These are phyloP conservation scores for Sarocladiaceae sp. DNA, from an alignment of 2,329 filamentous ascomycete species.

Conservation along the genomic window DNA sequence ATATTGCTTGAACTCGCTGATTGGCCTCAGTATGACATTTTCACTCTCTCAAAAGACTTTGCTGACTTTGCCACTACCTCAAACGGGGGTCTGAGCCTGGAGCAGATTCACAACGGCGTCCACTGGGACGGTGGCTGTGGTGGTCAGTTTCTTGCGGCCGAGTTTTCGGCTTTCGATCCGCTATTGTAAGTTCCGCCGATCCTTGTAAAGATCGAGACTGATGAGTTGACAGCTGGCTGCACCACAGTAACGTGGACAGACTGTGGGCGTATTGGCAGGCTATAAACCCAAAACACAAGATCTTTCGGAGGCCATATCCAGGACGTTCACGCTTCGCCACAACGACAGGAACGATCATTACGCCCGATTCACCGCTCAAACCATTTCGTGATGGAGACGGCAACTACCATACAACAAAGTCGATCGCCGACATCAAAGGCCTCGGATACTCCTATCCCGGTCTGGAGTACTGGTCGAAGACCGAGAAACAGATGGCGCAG, in stretches of 20 bases:
- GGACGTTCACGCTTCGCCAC: conserved; percentile 34
- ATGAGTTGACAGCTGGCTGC: conserved; percentile 29
- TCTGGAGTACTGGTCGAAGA: conserved; percentile 28
- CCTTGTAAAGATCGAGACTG: neutral
- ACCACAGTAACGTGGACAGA: conserved; percentile 56
- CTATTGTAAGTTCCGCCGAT: conserved; percentile 30
- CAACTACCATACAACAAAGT: conserved; percentile 35
- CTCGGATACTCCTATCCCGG: conserved; percentile 35
- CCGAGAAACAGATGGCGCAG: conserved; percentile 20
- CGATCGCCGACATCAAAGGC: conserved; percentile 23
- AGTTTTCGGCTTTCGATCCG: conserved; percentile 39
- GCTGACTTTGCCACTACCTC: conserved; percentile 27
- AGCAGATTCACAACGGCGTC: conserved; percentile 36
- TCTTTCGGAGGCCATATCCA: conserved; percentile 28
- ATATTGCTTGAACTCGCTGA: conserved; percentile 23
- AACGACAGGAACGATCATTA: conserved; percentile 31
- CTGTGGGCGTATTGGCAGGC: conserved; percentile 53
- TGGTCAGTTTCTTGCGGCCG: conserved; percentile 32
- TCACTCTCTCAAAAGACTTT: conserved; percentile 30
- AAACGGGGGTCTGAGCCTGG: conserved; percentile 31
- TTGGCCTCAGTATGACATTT: conserved; percentile 32
- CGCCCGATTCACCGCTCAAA: conserved; percentile 38
- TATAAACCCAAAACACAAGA: conserved; percentile 28
- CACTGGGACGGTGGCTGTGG: conserved; percentile 35
- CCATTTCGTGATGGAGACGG: conserved; percentile 40